phyloP scores from a whole-genome alignment of 129 eudicot species.

The Tagetes erecta region DNA sequence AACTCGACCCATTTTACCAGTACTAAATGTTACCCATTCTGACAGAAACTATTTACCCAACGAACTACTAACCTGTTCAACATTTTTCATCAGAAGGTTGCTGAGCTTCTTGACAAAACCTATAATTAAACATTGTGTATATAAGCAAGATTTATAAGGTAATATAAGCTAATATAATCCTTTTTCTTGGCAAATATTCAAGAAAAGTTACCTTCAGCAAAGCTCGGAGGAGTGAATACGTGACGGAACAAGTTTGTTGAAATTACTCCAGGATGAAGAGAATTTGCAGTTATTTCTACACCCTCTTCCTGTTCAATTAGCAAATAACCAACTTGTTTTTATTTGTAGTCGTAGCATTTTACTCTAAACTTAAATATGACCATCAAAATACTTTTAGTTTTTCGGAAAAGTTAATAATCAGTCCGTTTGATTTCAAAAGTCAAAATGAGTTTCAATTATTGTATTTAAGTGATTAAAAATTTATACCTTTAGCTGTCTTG shows the following conservation, averaged over 20 bases:
- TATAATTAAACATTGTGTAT: slow-evolving; percentile 28
- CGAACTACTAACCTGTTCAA: slow-evolving; percentile 58
- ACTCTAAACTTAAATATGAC: background rate
- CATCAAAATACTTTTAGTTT: background rate
- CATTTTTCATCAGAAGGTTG: slow-evolving; percentile 54
- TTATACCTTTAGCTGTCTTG: slow-evolving; percentile 63
- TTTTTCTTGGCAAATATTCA: slow-evolving; percentile 4
- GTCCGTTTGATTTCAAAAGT: slow-evolving; percentile 8
- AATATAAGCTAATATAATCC: background rate
- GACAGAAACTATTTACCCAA: background rate
- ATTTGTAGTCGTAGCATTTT: background rate
- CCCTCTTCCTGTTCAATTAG: slow-evolving; percentile 57
- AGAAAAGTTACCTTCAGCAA: slow-evolving; percentile 49
- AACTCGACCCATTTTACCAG: background rate
- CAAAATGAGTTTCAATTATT: background rate
- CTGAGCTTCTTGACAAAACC: slow-evolving; percentile 57
- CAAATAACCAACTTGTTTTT: slow-evolving; percentile 3
- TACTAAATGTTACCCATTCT: background rate
- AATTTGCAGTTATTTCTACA: slow-evolving; percentile 73
- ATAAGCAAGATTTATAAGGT: background rate
- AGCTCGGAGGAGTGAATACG: slow-evolving; percentile 39
- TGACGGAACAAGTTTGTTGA: slow-evolving; percentile 79
- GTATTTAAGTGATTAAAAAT: slow-evolving; percentile 1
- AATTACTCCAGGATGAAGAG: slow-evolving; percentile 87
- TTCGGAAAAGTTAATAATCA: background rate